Conservation (phyloP, 2,329 filamentous ascomycete genomes). For the Pseudogymnoascus destructans region DNA sequence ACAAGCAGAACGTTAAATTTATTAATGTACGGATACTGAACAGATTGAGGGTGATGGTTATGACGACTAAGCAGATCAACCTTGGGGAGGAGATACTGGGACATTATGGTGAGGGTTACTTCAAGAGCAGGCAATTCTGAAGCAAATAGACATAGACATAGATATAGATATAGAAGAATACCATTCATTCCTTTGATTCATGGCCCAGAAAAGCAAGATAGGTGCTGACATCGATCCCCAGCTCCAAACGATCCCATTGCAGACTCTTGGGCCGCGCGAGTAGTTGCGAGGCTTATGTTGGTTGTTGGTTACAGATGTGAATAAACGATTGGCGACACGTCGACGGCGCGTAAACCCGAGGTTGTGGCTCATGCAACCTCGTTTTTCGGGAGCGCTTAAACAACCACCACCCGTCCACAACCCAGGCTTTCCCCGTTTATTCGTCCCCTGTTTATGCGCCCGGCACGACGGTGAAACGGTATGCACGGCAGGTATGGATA, state of each 20-base stretch:
- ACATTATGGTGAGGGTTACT: background rate
- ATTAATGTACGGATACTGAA: background rate
- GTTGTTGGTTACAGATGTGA: background rate
- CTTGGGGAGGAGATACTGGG: background rate
- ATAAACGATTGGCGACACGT: slow-evolving; percentile 2
- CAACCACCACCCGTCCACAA: background rate
- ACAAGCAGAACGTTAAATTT: background rate
- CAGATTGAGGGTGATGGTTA: background rate
- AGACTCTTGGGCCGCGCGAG: background rate
- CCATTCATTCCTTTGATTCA: background rate
- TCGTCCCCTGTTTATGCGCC: background rate
- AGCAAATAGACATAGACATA: background rate
- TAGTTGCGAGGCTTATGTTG: background rate
- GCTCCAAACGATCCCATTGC: background rate
- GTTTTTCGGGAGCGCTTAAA: background rate
- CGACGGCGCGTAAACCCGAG: background rate
- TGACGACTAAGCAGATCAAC: background rate
- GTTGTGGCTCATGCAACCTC: background rate
- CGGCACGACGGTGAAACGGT: background rate
- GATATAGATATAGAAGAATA: background rate
- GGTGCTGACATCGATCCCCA: background rate
- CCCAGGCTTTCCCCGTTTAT: background rate
- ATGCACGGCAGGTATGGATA: background rate
- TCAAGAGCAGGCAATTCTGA: background rate
- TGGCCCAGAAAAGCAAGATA: background rate